A percentile compares a stretch with the other conserved stretches of the same genome.
These are phyloP conservation scores for Dothiorella sarmentorum DNA, from an alignment of 2,329 filamentous ascomycete species.

Conservation along the genomic window DNA sequence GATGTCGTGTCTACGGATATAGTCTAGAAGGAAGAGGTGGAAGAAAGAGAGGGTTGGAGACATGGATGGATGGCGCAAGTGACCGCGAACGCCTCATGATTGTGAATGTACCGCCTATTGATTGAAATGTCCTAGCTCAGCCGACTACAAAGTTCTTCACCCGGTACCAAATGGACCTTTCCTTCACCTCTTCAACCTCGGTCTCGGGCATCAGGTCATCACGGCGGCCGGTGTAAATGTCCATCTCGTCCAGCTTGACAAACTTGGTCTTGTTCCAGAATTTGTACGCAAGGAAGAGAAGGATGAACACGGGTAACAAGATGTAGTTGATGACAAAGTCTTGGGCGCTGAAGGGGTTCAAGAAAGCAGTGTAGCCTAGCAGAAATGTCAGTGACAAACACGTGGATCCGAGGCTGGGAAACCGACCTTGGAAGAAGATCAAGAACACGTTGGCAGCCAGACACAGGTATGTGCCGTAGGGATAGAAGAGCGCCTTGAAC, in stretches of 20 bases:
- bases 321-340: constrained; percentile 25
- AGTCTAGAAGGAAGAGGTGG: too few relatives aligned
- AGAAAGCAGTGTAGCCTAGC: constrained; percentile 22
- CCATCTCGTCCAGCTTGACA: constrained; percentile 37
- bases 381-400: background rate
- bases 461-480: constrained; percentile 21
- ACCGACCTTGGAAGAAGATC: constrained; percentile 23
- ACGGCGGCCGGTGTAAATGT: constrained; percentile 36
- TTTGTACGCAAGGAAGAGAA: constrained; percentile 22
- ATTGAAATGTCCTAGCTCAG: background rate
- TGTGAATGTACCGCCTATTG: background rate
- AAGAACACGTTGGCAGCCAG: constrained; percentile 23
- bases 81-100: too few relatives aligned
- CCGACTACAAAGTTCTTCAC: constrained; percentile 8
- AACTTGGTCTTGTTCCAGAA: constrained; percentile 32
- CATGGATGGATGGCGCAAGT: too few relatives aligned
- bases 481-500: constrained; percentile 22
- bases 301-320: constrained; percentile 21
- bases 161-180: constrained; percentile 6
- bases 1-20: too few relatives aligned
- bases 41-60: too few relatives aligned
- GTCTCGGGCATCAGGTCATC: constrained; percentile 10
- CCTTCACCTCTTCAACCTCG: constrained; percentile 3
- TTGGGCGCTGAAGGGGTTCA: constrained; percentile 21
- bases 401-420: too few relatives aligned